A percentile compares a stretch with the other conserved stretches of the same genome.
phyloP scores from a whole-genome alignment of 1,284 basidiomycete species.

The Sutorius eximius region DNA sequence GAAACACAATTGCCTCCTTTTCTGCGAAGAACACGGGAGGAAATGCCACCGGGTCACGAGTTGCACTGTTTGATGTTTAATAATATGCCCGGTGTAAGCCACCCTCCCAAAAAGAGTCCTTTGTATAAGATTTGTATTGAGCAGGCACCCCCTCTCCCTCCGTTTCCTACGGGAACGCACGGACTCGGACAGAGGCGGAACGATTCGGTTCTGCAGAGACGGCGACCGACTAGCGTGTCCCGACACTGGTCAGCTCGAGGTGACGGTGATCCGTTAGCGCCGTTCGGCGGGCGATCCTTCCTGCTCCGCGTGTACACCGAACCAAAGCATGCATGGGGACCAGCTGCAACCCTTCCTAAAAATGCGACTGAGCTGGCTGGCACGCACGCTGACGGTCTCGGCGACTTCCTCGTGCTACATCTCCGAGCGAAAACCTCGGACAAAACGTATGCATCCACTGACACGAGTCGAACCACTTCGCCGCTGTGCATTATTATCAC shows the following conservation, averaged over 20 bases:
- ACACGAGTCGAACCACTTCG: not conserved
- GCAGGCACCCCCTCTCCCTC: not conserved
- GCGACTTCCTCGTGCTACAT: not conserved
- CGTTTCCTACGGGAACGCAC: not conserved
- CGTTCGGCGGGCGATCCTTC: not conserved
- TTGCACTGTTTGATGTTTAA: constrained; percentile 7
- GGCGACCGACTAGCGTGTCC: not conserved
- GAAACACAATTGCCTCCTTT: constrained; percentile 9
- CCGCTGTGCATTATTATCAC: not conserved
- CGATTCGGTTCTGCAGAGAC: not conserved
- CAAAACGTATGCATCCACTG: not conserved
- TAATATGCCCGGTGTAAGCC: constrained; percentile 10
- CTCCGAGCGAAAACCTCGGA: constrained; percentile 18
- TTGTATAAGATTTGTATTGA: constrained; percentile 1
- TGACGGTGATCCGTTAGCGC: not conserved
- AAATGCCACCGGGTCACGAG: not conserved
- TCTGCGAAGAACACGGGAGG: constrained; percentile 7
- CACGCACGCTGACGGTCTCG: not conserved
- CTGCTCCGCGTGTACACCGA: not conserved
- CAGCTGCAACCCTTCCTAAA: not conserved
- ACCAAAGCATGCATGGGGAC: not conserved
- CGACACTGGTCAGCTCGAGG: not conserved
- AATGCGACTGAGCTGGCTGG: not conserved
- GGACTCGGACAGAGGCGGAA: not conserved
- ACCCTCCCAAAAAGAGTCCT: not conserved